phyloP scores from a whole-genome alignment of 257 asterid species.

The Salvia rosmarinus region DNA sequence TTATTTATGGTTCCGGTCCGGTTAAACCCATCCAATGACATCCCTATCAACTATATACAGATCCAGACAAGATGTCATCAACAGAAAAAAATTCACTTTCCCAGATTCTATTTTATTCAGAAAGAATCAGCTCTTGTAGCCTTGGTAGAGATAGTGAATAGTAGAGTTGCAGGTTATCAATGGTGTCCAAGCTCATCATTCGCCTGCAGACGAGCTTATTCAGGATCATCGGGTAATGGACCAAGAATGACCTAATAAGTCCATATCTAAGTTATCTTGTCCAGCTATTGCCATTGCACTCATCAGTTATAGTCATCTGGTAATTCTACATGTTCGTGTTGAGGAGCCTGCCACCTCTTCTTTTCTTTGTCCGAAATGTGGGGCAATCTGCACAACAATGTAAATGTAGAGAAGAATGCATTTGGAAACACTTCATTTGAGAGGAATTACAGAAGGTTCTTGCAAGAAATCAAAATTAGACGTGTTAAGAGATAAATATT shows the following conservation, averaged over 20 bases:
- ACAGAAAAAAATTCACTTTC: constrained; percentile 22
- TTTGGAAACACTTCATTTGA: neutral
- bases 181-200: constrained; percentile 25
- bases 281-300: constrained; percentile 38
- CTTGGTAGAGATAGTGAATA: constrained; percentile 17
- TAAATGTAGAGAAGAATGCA: neutral
- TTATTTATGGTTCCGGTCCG: too few species aligned
- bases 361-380: constrained; percentile 54
- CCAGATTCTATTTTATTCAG: constrained; percentile 27
- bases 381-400: constrained; percentile 57
- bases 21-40: too few species aligned
- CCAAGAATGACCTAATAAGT: constrained; percentile 15
- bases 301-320: constrained; percentile 55
- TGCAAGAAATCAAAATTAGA: neutral
- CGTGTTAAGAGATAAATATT: too few species aligned
- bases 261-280: neutral
- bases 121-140: constrained; percentile 42
- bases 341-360: constrained; percentile 61
- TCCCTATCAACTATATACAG: too few species aligned
- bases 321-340: constrained; percentile 59
- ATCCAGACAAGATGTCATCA: constrained; percentile 6
- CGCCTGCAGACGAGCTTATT: constrained; percentile 32
- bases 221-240: neutral
- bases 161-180: constrained; percentile 30
- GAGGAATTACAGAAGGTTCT: neutral